phyloP scores from a whole-genome alignment of 352 stramenopile genomes.

The Pelagophyceae sp. region DNA sequence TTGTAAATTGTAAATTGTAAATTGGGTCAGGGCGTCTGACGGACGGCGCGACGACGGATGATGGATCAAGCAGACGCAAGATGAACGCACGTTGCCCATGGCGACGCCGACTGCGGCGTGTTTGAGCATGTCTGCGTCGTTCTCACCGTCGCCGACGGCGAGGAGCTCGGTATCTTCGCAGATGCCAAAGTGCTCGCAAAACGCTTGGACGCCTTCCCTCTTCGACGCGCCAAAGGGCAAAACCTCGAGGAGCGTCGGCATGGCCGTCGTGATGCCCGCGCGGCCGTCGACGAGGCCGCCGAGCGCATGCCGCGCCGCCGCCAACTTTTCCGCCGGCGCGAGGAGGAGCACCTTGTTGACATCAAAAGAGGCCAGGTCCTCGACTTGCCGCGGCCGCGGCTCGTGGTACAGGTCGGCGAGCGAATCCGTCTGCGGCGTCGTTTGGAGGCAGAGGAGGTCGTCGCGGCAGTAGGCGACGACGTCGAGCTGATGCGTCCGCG shows the following conservation, averaged over 20 bases:
- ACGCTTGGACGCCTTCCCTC: constrained; percentile 45
- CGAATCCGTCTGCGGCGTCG: background rate
- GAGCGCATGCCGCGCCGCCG: constrained; percentile 31
- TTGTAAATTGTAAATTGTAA: no score
- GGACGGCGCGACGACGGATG: no score
- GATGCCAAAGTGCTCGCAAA: constrained; percentile 48
- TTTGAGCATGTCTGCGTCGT: constrained; percentile 53
- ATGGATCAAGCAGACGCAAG: no score
- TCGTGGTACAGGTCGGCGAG: constrained; percentile 2
- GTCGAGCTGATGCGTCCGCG: constrained; percentile 34
- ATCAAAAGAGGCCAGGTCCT: constrained; percentile 49
- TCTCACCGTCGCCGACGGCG: constrained; percentile 57
- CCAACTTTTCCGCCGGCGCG: constrained; percentile 39
- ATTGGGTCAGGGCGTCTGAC: no score
- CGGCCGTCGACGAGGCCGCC: constrained; percentile 50
- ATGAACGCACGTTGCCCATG: constrained; percentile 50
- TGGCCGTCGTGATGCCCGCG: constrained; percentile 47
- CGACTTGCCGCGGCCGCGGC: constrained; percentile 20
- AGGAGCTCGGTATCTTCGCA: constrained; percentile 41
- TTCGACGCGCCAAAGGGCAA: constrained; percentile 50
- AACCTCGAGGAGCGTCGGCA: constrained; percentile 58
- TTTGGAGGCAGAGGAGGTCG: constrained; percentile 22
- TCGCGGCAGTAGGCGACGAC: constrained; percentile 55
- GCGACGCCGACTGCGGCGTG: constrained; percentile 47
- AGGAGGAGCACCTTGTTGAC: constrained; percentile 37